Conservation (phyloP, 2,329 filamentous ascomycete genomes). For the Trichoderma harzianum region DNA sequence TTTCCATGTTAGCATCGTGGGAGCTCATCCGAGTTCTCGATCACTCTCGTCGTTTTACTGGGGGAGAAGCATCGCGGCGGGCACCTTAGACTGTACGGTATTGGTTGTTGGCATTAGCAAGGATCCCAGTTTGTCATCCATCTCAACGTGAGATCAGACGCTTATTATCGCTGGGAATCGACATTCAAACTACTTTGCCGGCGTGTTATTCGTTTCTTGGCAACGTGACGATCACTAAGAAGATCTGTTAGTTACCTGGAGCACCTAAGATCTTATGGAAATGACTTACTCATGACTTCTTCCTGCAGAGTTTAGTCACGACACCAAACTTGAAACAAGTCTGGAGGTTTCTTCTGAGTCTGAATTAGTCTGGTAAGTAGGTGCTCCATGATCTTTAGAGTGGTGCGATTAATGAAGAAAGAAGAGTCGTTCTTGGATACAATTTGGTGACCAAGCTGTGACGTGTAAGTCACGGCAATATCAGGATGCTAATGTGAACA, state of each 20-base stretch:
- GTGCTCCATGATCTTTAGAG: neutral
- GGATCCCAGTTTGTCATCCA: constrained; percentile 21
- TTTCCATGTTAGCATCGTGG: constrained; percentile 41
- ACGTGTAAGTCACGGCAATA: constrained; percentile 9
- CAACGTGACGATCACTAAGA: constrained; percentile 43
- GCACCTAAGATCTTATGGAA: constrained; percentile 32
- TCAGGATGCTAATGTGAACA: neutral
- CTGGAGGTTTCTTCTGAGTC: constrained; percentile 31
- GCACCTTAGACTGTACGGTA: constrained; percentile 32
- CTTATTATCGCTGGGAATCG: constrained; percentile 27
- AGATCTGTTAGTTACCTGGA: constrained; percentile 37
- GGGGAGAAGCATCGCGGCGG: constrained; percentile 29
- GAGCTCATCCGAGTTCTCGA: constrained; percentile 40
- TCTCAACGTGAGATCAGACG: constrained; percentile 25
- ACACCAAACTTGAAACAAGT: constrained; percentile 36
- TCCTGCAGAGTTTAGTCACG: constrained; percentile 32
- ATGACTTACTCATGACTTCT: constrained; percentile 31
- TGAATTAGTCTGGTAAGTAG: constrained; percentile 29
- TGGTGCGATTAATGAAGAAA: neutral
- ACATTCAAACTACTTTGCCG: constrained; percentile 28
- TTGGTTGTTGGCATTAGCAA: constrained; percentile 33
- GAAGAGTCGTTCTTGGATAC: neutral
- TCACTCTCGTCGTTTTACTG: constrained; percentile 38
- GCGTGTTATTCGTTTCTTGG: constrained; percentile 39
- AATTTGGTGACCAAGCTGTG: neutral